Conservation (phyloP, 768 basidiomycete genomes). For the Clitopilus hobsonii region DNA sequence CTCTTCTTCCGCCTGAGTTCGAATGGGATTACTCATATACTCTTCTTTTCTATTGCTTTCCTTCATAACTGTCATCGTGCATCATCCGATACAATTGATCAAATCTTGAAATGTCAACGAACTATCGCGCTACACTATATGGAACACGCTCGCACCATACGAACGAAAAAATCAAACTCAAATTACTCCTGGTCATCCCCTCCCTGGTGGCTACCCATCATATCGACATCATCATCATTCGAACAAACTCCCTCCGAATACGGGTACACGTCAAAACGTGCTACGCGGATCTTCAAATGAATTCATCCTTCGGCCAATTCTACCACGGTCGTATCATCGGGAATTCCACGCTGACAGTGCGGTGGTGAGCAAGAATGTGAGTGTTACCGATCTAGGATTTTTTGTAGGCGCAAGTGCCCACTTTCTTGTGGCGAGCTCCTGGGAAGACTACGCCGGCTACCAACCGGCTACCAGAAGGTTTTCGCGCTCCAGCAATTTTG, state of each 20-base stretch:
- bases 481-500: too few relatives aligned
- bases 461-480: too few relatives aligned
- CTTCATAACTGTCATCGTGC: background rate
- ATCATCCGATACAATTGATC: conserved; percentile 2
- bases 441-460: too few relatives aligned
- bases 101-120: conserved; percentile 1
- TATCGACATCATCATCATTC: background rate
- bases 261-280: background rate
- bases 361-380: conserved; percentile 67
- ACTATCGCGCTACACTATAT: background rate
- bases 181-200: background rate
- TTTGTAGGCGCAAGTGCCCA: background rate
- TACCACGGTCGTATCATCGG: background rate
- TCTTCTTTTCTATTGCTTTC: conserved; percentile 10
- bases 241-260: background rate
- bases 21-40: conserved; percentile 10
- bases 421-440: too few relatives aligned
- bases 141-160: background rate
- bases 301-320: background rate
- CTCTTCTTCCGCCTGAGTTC: background rate
- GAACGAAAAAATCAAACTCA: background rate
- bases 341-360: conserved; percentile 33
- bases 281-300: background rate
- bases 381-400: conserved; percentile 22
- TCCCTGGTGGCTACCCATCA: background rate